Percentiles rank a stretch among this genome's conserved stretches.
Conservation (phyloP, 2,329 filamentous ascomycete genomes). For the Aspergillus puulaauensis region DNA sequence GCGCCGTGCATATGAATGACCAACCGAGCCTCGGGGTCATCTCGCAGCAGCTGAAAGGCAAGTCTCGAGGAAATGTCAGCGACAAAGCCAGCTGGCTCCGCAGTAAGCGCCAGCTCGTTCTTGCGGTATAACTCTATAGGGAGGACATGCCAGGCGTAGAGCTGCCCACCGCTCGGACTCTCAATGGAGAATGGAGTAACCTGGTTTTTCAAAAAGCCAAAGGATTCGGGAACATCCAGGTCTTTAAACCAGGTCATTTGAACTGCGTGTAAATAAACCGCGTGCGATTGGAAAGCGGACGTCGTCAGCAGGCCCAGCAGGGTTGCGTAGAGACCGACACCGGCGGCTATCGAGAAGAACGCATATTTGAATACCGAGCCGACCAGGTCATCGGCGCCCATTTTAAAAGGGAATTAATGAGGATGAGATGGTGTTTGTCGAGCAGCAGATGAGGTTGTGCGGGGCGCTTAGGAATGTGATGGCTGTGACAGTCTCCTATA, state of each 20-base stretch:
- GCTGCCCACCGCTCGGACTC: constrained; percentile 40
- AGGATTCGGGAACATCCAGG: constrained; percentile 49
- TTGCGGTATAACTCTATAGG: constrained; percentile 48
- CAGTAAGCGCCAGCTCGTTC: constrained; percentile 41
- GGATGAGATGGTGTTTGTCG: background rate
- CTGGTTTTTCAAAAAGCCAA: constrained; percentile 51
- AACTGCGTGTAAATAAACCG: constrained; percentile 56
- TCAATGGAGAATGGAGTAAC: constrained; percentile 49
- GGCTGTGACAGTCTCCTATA: too few species aligned
- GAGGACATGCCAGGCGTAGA: constrained; percentile 54
- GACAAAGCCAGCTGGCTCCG: constrained; percentile 38
- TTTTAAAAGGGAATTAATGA: background rate
- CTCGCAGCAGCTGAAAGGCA: constrained; percentile 46
- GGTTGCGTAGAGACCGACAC: constrained; percentile 40
- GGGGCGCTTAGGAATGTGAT: too few species aligned
- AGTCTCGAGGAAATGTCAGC: constrained; percentile 36
- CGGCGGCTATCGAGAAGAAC: constrained; percentile 6
- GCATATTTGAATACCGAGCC: constrained; percentile 1
- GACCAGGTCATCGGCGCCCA: background rate
- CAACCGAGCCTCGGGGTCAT: constrained; percentile 47
- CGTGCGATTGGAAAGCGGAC: constrained; percentile 53
- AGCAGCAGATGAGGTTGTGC: background rate
- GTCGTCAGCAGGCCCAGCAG: constrained; percentile 49
- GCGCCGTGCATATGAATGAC: constrained; percentile 57
- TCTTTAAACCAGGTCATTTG: constrained; percentile 57